Evolutionary conservation across 768 basidiomycete genomes (phyloP), one percentile per base, ranked within the genome.

Genomic region (Heimioporus sp.): DNA sequence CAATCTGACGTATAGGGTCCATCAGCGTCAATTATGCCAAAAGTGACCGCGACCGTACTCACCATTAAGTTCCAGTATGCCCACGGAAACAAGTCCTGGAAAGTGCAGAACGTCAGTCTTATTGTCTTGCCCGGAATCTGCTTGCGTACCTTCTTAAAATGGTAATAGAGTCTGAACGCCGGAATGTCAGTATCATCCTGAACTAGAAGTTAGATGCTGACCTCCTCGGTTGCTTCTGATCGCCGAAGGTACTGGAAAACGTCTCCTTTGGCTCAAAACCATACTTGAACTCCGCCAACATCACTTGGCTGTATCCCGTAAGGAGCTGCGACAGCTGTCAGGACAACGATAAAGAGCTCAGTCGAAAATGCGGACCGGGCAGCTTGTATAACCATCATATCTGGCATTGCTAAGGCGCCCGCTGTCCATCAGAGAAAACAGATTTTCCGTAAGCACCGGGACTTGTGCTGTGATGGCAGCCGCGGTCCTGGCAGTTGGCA

Each of bases 261-360:
- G 89, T 81, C 72, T 98, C 96, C 59, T 92, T 86, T 2, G 93
- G 90, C 63, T 86, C 81, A 2, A 86, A 72, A 16, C 91, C 94
- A 68, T 98, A 99, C 68, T 90, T 91, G 79, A 98, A 98, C 70
- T 98, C 95, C 24, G 90, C 87, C 49, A 98, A 77, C 82, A 98
- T 80, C 38, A 90, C 69, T 69, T 89, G 77, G n/a, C 87, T 87
- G 59, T 92, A 90, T 24, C 87, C 88, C 37, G 88, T 90, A 56
- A 92, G 74, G 8, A 92, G 76, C 88, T 90, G 54, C 11, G 30
- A 15, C 21, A 20, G 35, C 49, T n/a, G 44, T 48, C 28, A 51
- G 49, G 39, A 50, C 21, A 13, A 35, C 16, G 39, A 36, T 16
- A 37, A 31, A 46, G 53, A 43, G 39, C 34, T 34, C 19, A 38